phyloP scores from a whole-genome alignment of 2,329 filamentous ascomycete genomes.

The Colletotrichum sp. region DNA sequence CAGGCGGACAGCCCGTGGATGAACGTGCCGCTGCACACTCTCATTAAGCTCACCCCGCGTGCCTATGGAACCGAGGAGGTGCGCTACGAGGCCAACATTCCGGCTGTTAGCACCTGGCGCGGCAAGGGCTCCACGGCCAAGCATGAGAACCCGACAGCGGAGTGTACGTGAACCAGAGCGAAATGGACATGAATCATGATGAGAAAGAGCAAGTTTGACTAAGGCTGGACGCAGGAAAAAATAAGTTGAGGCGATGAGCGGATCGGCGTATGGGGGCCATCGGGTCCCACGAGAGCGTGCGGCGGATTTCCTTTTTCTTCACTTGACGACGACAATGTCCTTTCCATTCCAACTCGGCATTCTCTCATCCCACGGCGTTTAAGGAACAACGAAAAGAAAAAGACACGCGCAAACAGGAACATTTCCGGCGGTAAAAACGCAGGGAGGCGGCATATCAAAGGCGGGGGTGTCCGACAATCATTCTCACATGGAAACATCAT shows the following conservation, averaged over 20 bases:
- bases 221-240: neutral
- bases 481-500: neutral
- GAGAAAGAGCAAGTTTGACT: neutral
- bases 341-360: neutral
- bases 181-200: neutral
- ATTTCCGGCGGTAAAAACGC: conserved; percentile 2
- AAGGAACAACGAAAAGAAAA: conserved; percentile 6
- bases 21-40: conserved; percentile 93
- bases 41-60: conserved; percentile 94
- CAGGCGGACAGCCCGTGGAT: conserved; percentile 97
- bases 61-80: conserved; percentile 94
- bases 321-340: conserved; percentile 4
- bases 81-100: conserved; percentile 87
- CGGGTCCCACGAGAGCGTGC: neutral
- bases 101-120: conserved; percentile 94
- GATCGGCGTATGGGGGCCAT: neutral
- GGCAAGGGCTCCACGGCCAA: conserved; percentile 92
- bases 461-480: neutral
- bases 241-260: neutral
- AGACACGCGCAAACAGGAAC: neutral
- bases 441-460: neutral
- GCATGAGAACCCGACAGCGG: conserved; percentile 69
- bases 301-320: conserved; percentile 5
- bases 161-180: conserved; percentile 21
- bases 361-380: conserved; percentile 1